Evolutionary conservation across 768 basidiomycete species (phyloP).

Genomic region (Bullera alba): DNA sequence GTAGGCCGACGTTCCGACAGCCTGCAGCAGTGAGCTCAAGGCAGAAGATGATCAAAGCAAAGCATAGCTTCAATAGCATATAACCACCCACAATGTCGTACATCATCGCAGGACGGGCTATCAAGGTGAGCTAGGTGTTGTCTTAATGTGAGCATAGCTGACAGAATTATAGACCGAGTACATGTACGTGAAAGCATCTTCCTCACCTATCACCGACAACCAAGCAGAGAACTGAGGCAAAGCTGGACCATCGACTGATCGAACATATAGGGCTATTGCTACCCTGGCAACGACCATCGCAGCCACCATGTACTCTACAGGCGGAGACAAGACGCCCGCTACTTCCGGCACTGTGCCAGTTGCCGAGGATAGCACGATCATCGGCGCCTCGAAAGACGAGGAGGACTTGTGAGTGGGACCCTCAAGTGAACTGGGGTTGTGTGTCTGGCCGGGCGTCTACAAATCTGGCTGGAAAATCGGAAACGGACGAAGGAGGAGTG

Average conservation of each 20-base stretch:
- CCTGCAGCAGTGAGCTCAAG: too few species aligned
- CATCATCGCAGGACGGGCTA: conserved; percentile 43
- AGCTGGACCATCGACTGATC: too few species aligned
- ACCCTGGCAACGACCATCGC: conserved; percentile 42
- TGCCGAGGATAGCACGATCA: conserved; percentile 18
- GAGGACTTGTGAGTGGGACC: conserved; percentile 46
- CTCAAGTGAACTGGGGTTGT: too few species aligned
- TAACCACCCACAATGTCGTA: conserved; percentile 37
- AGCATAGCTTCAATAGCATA: background rate
- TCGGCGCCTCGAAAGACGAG: conserved; percentile 35
- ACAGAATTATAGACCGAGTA: conserved; percentile 41
- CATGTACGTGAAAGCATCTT: conserved; percentile 29
- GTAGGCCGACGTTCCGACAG: too few species aligned
- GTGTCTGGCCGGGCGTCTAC: too few species aligned
- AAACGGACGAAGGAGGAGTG: too few species aligned
- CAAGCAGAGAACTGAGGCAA: background rate
- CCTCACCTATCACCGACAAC: background rate
- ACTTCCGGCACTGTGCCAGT: conserved; percentile 16
- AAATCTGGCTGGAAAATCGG: too few species aligned
- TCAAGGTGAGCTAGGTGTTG: conserved; percentile 37
- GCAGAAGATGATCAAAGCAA: too few species aligned
- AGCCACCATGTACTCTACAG: conserved; percentile 7
- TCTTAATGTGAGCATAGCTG: background rate
- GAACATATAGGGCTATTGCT: conserved; percentile 9
- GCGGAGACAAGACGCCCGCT: conserved; percentile 24